Evolutionary conservation across 2,329 filamentous ascomycete species (phyloP).

Genomic region (Exophiala aquamarina): DNA sequence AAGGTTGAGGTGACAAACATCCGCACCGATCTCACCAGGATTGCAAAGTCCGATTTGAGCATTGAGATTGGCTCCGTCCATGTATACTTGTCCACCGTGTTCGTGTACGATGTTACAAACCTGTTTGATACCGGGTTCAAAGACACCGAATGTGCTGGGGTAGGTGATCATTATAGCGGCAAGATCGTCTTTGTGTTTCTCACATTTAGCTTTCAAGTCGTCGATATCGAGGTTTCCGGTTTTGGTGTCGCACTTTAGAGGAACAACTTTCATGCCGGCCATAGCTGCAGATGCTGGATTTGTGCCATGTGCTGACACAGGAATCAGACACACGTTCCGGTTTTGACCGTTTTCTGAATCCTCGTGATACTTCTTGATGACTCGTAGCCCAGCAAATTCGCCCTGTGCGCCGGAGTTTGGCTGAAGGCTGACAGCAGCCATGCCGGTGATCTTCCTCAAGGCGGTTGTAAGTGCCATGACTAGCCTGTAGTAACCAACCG

Average conservation of each 20-base stretch:
- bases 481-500: conserved; percentile 68
- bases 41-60: conserved; percentile 95
- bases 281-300: conserved; percentile 95
- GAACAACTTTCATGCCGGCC: conserved; percentile 91
- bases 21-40: conserved; percentile 90
- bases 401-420: conserved; percentile 96
- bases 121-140: conserved; percentile 84
- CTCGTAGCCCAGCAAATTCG: conserved; percentile 85
- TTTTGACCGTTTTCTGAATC: conserved; percentile 63
- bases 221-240: conserved; percentile 87
- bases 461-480: conserved; percentile 73
- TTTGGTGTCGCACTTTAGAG: conserved; percentile 82
- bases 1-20: conserved; percentile 94
- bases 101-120: conserved; percentile 83
- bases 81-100: conserved; percentile 91
- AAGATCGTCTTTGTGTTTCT: conserved; percentile 81
- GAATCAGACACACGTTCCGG: conserved; percentile 90
- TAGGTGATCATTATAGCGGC: conserved; percentile 97
- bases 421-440: conserved; percentile 85
- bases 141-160: conserved; percentile 91
- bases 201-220: conserved; percentile 83
- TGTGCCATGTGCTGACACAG: conserved; percentile 91
- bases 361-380: conserved; percentile 83
- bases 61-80: conserved; percentile 99
- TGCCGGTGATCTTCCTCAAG: conserved; percentile 80